Conservation (phyloP, 2,329 filamentous ascomycete species). For the Didymella pomorum region DNA sequence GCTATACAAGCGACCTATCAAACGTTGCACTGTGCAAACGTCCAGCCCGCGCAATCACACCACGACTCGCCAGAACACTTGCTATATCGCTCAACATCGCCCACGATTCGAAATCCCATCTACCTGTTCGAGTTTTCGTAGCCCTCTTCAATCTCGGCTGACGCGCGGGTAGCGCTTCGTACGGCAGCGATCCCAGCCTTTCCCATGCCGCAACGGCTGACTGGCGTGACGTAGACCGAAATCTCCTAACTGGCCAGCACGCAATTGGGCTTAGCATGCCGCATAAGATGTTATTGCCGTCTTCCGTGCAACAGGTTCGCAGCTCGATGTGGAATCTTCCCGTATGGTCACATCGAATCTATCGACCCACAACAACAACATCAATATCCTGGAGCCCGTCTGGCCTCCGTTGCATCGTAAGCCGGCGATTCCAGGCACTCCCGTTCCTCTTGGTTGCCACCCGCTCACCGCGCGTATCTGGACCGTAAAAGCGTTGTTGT, state of each 20-base stretch:
- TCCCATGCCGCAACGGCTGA: conserved; percentile 10
- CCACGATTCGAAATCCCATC: background rate
- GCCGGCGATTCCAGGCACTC: conserved; percentile 9
- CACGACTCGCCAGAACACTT: conserved; percentile 16
- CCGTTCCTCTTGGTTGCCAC: conserved; percentile 4
- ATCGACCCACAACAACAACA: background rate
- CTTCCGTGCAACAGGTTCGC: conserved; percentile 3
- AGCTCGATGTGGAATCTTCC: background rate
- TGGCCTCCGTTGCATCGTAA: background rate
- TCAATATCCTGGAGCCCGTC: background rate
- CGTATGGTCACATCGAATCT: background rate
- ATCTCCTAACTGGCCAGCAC: conserved; percentile 6
- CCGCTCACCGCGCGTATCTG: conserved; percentile 2
- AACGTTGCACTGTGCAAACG: conserved; percentile 12
- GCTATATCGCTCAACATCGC: conserved; percentile 4
- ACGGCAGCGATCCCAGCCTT: conserved; percentile 7
- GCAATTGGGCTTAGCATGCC: background rate
- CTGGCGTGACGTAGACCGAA: conserved; percentile 21
- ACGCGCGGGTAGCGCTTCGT: conserved; percentile 19
- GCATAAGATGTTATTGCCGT: conserved; percentile 3
- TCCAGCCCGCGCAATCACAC: conserved; percentile 26
- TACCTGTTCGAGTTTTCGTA: conserved; percentile 24
- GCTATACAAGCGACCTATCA: conserved; percentile 29
- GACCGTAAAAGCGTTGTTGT: conserved; percentile 5
- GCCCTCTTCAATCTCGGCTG: conserved; percentile 16